Percentiles rank a stretch among this genome's conserved stretches.
These are phyloP conservation scores for Zygoascus ofunaensis DNA, from an alignment of 805 yeast genomes.

Conservation along the genomic window DNA sequence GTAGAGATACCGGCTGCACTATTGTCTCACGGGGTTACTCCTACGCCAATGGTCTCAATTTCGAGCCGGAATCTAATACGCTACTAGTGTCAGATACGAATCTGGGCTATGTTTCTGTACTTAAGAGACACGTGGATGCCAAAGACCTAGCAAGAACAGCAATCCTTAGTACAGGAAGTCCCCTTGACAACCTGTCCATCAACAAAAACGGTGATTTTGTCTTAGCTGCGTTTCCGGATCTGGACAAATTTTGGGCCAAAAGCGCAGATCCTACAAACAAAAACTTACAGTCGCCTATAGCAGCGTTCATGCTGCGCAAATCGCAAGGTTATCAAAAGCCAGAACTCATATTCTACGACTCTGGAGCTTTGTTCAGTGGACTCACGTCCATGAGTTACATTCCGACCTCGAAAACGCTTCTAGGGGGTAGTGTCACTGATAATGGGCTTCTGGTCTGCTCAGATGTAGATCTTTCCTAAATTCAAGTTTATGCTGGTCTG, in stretches of 20 bases:
- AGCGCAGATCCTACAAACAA: background rate
- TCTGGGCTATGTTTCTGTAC: background rate
- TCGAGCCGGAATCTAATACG: background rate
- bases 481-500: too few relatives aligned
- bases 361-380: background rate
- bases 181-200: background rate
- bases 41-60: slow-evolving; percentile 2
- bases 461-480: too few relatives aligned
- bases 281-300: background rate
- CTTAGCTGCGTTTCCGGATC: background rate
- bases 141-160: background rate
- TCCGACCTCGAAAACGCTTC: background rate
- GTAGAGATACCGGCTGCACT: slow-evolving; percentile 1
- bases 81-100: background rate
- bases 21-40: background rate
- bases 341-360: background rate
- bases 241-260: background rate
- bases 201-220: background rate
- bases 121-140: background rate
- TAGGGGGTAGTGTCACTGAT: background rate
- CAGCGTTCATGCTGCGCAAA: background rate
- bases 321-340: background rate
- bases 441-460: background rate
- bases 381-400: background rate
- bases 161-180: background rate